These are phyloP conservation scores for Knoxdaviesia capensis DNA, from an alignment of 2,329 filamentous ascomycete species.

Conservation along the genomic window DNA sequence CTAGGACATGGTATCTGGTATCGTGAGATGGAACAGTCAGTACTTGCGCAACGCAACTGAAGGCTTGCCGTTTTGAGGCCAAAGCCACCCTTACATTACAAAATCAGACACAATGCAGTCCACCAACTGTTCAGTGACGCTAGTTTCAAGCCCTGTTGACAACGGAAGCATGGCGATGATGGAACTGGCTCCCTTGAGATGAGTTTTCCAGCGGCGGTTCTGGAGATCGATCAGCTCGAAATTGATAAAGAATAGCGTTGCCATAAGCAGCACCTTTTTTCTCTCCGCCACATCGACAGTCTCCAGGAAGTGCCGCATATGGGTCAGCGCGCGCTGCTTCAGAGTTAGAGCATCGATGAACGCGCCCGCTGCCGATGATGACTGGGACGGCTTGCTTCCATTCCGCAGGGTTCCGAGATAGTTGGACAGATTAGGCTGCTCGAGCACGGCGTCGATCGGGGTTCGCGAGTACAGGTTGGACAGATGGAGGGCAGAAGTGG, in stretches of 20 bases:
- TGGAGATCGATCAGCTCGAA: conserved; percentile 29
- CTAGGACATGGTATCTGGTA: conserved; percentile 19
- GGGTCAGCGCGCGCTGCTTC: conserved; percentile 24
- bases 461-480: conserved; percentile 20
- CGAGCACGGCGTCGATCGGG: conserved; percentile 6
- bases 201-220: conserved; percentile 22
- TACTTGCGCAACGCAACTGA: background rate
- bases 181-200: conserved; percentile 23
- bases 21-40: conserved; percentile 1
- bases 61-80: background rate
- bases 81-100: conserved; percentile 17
- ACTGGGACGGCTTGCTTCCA: background rate
- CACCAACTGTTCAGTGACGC: conserved; percentile 10
- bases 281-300: conserved; percentile 10
- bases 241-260: conserved; percentile 29
- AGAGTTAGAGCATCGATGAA: conserved; percentile 25
- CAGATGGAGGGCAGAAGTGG: conserved; percentile 27
- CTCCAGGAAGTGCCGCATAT: conserved; percentile 19
- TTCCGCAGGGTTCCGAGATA: too few species aligned
- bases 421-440: too few species aligned
- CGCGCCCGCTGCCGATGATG: conserved; percentile 10
- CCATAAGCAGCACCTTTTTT: conserved; percentile 22
- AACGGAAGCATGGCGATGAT: conserved; percentile 17
- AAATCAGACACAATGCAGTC: conserved; percentile 28
- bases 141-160: conserved; percentile 9